Conservation (phyloP, 2,329 filamentous ascomycete species). For the Daldinia sp. region DNA sequence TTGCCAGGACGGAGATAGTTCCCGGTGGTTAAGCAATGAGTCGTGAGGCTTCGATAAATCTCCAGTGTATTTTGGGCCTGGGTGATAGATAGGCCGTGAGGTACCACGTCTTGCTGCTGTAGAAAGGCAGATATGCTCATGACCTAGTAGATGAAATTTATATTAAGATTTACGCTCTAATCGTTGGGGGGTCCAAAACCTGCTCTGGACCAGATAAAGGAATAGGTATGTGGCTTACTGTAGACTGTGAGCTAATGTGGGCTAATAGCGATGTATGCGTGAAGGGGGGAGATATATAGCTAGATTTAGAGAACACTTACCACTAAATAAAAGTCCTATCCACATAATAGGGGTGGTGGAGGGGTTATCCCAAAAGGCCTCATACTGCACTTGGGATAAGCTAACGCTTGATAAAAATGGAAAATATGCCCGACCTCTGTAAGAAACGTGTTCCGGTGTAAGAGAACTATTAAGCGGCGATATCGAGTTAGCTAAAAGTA, state of each 20-base stretch:
- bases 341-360: conserved; percentile 1
- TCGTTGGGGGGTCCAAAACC: too few species aligned
- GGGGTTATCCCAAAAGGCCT: conserved; percentile 10
- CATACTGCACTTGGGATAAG: background rate
- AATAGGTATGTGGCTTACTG: background rate
- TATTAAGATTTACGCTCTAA: too few species aligned
- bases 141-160: too few species aligned
- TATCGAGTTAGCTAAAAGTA: background rate
- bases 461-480: background rate
- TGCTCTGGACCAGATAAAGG: too few species aligned
- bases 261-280: background rate
- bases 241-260: background rate
- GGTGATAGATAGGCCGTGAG: background rate
- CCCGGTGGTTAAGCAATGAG: conserved; percentile 7
- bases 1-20: background rate
- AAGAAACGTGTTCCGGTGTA: background rate
- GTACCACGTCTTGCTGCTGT: background rate
- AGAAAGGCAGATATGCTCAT: conserved; percentile 11
- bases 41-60: background rate
- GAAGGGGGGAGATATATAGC: background rate
- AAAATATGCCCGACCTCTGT: background rate
- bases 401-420: background rate
- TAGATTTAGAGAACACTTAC: background rate
- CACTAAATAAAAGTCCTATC: conserved; percentile 13
- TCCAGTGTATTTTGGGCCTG: background rate